These are phyloP conservation scores for Mycena albidolilacea DNA, from an alignment of 768 basidiomycete species.

Conservation along the genomic window DNA sequence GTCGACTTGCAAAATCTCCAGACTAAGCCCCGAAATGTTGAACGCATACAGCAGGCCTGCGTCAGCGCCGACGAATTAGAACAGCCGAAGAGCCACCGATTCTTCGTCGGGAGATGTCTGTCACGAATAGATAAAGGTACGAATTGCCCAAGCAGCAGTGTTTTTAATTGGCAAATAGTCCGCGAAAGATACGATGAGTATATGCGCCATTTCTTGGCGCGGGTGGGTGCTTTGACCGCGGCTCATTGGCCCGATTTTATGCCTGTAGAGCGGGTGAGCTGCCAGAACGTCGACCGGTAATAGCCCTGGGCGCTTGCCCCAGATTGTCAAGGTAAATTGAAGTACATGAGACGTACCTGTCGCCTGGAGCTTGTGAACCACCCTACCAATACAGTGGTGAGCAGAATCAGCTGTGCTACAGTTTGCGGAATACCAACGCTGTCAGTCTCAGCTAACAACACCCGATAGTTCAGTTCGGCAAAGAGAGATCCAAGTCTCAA, in stretches of 20 bases:
- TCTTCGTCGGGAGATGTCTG: too few species aligned
- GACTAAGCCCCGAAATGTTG: too few species aligned
- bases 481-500: not conserved
- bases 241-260: not conserved
- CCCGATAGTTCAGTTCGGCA: not conserved
- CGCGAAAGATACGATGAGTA: too few species aligned
- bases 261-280: constrained; percentile 6
- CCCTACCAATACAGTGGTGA: not conserved
- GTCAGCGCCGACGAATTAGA: too few species aligned
- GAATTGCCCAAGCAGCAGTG: too few species aligned
- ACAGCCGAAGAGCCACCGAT: too few species aligned
- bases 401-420: not conserved
- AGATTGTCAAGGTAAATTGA: constrained; percentile 1
- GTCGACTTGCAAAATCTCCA: too few species aligned
- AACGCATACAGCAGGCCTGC: too few species aligned
- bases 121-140: too few species aligned
- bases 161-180: too few species aligned
- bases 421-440: not conserved
- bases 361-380: constrained; percentile 13
- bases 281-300: not conserved
- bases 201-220: not conserved
- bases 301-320: too few species aligned
- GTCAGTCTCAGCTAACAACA: too few species aligned
- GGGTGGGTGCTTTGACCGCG: not conserved
- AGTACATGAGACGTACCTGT: not conserved